Evolutionary conservation across 208 protist species (phyloP).

Genomic region (Leishmania major): DNA sequence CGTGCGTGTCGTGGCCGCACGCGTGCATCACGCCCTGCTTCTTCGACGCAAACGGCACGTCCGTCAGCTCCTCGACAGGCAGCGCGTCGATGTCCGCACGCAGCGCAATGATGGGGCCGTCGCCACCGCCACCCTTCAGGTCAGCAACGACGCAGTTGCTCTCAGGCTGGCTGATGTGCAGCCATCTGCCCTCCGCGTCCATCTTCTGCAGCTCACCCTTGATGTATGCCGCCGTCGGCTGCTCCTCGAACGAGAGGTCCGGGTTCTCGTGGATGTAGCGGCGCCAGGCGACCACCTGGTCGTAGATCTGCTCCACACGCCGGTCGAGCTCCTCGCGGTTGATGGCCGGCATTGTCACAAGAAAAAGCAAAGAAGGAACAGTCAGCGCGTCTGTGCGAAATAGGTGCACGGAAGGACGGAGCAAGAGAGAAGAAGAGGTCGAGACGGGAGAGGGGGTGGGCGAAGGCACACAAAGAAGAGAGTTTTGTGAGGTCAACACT

Average conservation of each 20-base stretch:
- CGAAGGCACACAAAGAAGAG: background rate
- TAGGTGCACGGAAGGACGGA: background rate
- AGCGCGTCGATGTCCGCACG: slow-evolving; percentile 72
- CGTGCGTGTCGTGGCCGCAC: slow-evolving; percentile 70
- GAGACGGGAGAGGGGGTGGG: background rate
- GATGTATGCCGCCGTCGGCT: slow-evolving; percentile 60
- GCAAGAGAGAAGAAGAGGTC: background rate
- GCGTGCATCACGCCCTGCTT: slow-evolving; percentile 64
- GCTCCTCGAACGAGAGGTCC: slow-evolving; percentile 51
- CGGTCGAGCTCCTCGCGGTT: slow-evolving; percentile 23
- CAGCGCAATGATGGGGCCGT: slow-evolving; percentile 47
- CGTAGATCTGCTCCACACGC: slow-evolving; percentile 29
- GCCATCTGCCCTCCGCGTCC: slow-evolving; percentile 28
- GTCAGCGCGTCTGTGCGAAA: background rate
- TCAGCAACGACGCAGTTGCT: slow-evolving; percentile 46
- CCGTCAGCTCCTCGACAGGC: slow-evolving; percentile 56
- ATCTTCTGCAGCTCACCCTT: slow-evolving; percentile 42
- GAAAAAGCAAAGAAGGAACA: background rate
- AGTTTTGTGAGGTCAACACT: background rate
- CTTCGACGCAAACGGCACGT: slow-evolving; percentile 59
- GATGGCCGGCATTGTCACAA: slow-evolving; percentile 7
- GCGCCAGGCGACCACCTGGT: slow-evolving; percentile 58
- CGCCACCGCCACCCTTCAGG: slow-evolving; percentile 42
- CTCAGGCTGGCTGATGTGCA: slow-evolving; percentile 40
- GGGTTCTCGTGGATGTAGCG: slow-evolving; percentile 64